Base-by-base conservation (phyloP, 2,329 filamentous ascomycete genomes). In the Xylariaceae sp. region DNA sequence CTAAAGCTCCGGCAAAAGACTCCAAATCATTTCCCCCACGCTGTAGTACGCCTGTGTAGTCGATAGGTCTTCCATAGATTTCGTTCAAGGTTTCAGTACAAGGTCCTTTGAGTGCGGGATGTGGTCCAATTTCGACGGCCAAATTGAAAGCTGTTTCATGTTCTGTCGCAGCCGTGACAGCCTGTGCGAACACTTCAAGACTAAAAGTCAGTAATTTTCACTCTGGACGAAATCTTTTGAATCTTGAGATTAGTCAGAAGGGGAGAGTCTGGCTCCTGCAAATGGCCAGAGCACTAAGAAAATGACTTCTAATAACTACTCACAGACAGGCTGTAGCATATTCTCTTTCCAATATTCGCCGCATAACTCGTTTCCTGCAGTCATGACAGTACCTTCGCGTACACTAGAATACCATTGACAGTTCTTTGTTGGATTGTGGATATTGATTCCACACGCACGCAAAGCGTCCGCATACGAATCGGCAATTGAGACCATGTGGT, bases 41-140 rank as follows among this genome's bases (percentile, higher is more conserved):
- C 33, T 36, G 33, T 0, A 77, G 67, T 0, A 74, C 29, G 3
- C 71, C 70, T 0, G 62, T 61, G 56, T 77, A 77, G 37, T 23
- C 19, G 12, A 40, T 17, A 23, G 4, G 6, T 17, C 7, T 23
- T 40, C 19, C 4, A 40, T 14, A 23, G 16, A 8, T 3, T 53
- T 58, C 4, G 56, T 61, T 24, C n/a, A n/a, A n/a, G n/a, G 69
- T 76, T 53, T 78, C 71, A 3, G 54, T 67, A 0, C 72, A 68
- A 0, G 79, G 76, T 0, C 70, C 70, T 60, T 75, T 77, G 6
- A 81, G 69, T 3, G 76, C 73, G 0, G 78, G 73, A 56, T 80
- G 78, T 1, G 79, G 76, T 0, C 79, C 79, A 4, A 81, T 62
- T 49, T 82, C 79, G 3, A 82, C 64, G 11, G 65, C 71, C 9